Conservation (phyloP, 1,284 basidiomycete species). For the Phlebopus sp. region DNA sequence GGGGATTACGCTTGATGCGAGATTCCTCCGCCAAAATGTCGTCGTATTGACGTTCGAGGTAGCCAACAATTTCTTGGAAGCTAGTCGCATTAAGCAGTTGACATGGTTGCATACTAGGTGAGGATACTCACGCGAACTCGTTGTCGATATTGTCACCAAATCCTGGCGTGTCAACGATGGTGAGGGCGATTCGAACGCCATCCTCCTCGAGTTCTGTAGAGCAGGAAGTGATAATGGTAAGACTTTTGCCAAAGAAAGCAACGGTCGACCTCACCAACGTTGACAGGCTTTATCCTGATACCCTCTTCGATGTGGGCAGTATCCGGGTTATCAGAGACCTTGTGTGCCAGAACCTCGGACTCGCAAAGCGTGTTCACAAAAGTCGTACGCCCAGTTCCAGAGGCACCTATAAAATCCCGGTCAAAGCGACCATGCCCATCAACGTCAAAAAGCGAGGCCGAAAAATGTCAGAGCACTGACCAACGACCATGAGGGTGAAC, state of each 20-base stretch:
- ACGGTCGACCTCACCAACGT: constrained; percentile 71
- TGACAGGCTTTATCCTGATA: constrained; percentile 94
- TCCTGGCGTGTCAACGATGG: constrained; percentile 98
- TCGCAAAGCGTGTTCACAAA: constrained; percentile 99
- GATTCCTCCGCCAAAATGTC: constrained; percentile 99
- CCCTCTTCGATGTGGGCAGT: constrained; percentile 94
- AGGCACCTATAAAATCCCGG: constrained; percentile 64
- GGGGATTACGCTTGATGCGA: constrained; percentile 98
- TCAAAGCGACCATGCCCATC: constrained; percentile 17
- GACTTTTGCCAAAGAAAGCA: background rate
- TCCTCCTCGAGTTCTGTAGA: constrained; percentile 93
- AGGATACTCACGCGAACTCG: constrained; percentile 82
- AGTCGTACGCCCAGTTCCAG: constrained; percentile 94
- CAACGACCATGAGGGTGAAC: constrained; percentile 94
- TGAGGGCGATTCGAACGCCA: constrained; percentile 95
- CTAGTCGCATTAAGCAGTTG: constrained; percentile 39
- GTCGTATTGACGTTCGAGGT: constrained; percentile 99
- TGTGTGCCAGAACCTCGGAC: constrained; percentile 84
- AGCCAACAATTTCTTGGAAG: constrained; percentile 94
- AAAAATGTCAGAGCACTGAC: constrained; percentile 45
- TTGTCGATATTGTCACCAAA: constrained; percentile 99
- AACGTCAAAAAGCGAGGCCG: background rate
- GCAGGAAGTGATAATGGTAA: constrained; percentile 3
- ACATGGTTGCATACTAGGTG: constrained; percentile 3
- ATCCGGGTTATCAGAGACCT: constrained; percentile 82